These are phyloP conservation scores for Graphiopsis chlorocephala DNA, from an alignment of 2,329 filamentous ascomycete species.

Conservation along the genomic window DNA sequence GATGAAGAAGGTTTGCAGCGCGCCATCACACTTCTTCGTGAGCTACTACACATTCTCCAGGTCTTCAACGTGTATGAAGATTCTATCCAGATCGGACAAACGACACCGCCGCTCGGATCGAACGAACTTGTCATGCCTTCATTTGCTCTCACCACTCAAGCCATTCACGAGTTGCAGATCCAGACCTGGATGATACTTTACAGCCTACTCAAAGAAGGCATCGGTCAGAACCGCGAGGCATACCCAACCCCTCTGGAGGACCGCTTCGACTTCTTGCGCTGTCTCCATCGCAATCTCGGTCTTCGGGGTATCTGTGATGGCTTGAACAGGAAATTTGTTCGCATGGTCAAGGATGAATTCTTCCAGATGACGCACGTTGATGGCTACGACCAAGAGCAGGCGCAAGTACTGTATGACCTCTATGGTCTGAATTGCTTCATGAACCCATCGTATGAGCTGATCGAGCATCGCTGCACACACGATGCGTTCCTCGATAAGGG, in stretches of 20 bases:
- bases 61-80: slow-evolving; percentile 81
- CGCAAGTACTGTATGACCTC: slow-evolving; percentile 79
- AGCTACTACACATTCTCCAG: slow-evolving; percentile 72
- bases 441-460: slow-evolving; percentile 36
- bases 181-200: slow-evolving; percentile 88
- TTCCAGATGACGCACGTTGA: slow-evolving; percentile 72
- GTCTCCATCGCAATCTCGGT: slow-evolving; percentile 80
- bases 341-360: slow-evolving; percentile 83
- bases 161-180: slow-evolving; percentile 81
- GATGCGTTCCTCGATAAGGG: slow-evolving; percentile 73
- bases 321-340: slow-evolving; percentile 83
- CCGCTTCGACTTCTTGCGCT: slow-evolving; percentile 73
- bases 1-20: slow-evolving; percentile 74
- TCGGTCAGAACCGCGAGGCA: slow-evolving; percentile 61
- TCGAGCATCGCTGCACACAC: slow-evolving; percentile 73
- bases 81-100: slow-evolving; percentile 74
- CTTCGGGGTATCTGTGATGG: slow-evolving; percentile 80
- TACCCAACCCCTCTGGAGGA: slow-evolving; percentile 69
- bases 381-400: slow-evolving; percentile 81
- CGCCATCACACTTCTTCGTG: slow-evolving; percentile 69
- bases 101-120: slow-evolving; percentile 58
- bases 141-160: slow-evolving; percentile 25
- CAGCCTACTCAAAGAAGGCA: slow-evolving; percentile 70
- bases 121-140: slow-evolving; percentile 37
- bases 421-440: slow-evolving; percentile 67